phyloP scores from a whole-genome alignment of 1,139 yeast genomes.

The Kodamaea derodonti region DNA sequence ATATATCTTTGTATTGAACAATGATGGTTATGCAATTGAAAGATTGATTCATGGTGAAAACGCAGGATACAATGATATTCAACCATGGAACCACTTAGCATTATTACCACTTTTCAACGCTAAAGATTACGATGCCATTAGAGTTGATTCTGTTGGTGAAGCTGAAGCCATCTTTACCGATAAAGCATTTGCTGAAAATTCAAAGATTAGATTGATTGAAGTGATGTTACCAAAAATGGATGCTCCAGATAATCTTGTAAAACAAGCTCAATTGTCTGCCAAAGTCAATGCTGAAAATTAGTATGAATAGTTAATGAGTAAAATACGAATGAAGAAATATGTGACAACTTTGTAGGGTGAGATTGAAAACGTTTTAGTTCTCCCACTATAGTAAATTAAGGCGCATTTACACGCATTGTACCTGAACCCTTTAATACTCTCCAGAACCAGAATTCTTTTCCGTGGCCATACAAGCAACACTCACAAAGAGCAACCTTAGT shows the following conservation, averaged over 20 bases:
- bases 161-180: conserved; percentile 24
- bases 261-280: conserved; percentile 78
- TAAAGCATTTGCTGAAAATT: conserved; percentile 23
- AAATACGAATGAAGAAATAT: not conserved
- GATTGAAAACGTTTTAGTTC: too few relatives aligned
- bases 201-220: conserved; percentile 33
- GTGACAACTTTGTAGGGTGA: too few relatives aligned
- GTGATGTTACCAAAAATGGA: conserved; percentile 34
- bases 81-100: conserved; percentile 36
- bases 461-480: too few relatives aligned
- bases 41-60: conserved; percentile 35
- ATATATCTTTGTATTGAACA: conserved; percentile 36
- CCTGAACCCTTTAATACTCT: too few relatives aligned
- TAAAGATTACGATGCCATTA: conserved; percentile 22
- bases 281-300: conserved; percentile 43
- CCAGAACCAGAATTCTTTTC: too few relatives aligned
- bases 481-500: too few relatives aligned
- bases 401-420: too few relatives aligned
- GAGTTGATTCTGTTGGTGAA: conserved; percentile 26
- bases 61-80: conserved; percentile 36
- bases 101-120: conserved; percentile 31
- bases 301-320: not conserved
- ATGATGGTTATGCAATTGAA: conserved; percentile 40
- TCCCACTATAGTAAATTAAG: too few relatives aligned
- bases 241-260: conserved; percentile 37